Conservation (phyloP, 495 filamentous ascomycete species). For the Trichocladium uniseriatum region DNA sequence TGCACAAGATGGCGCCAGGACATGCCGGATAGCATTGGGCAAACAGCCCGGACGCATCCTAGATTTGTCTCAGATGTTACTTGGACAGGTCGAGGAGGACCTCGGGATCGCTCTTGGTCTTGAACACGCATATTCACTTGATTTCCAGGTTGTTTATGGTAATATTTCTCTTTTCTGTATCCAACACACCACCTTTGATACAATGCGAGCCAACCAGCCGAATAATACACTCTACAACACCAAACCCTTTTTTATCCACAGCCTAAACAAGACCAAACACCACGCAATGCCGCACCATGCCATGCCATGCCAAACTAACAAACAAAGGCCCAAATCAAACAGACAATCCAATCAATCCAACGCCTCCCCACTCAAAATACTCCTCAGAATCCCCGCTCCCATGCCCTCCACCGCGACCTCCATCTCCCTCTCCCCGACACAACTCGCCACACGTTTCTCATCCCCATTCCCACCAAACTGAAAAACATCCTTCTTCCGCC, state of each 20-base stretch:
- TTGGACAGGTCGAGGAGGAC: too few species aligned
- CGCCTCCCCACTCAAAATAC: conserved; percentile 44
- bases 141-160: too few species aligned
- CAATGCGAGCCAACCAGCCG: background rate
- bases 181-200: background rate
- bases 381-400: conserved; percentile 47
- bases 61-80: too few species aligned
- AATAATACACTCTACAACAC: background rate
- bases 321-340: background rate
- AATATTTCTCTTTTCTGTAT: background rate
- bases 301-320: conserved; percentile 4
- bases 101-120: too few species aligned
- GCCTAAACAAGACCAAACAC: background rate
- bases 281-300: conserved; percentile 7
- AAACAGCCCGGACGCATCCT: too few species aligned
- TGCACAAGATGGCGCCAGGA: too few species aligned
- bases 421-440: conserved; percentile 69
- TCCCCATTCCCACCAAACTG: conserved; percentile 37
- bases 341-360: conserved; percentile 25
- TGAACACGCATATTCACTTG: too few species aligned
- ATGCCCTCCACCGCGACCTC: conserved; percentile 55
- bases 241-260: background rate
- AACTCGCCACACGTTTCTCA: conserved; percentile 64
- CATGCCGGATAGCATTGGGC: too few species aligned
- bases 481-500: conserved; percentile 26